These are phyloP conservation scores for Ceratocystis destructans DNA, from an alignment of 2,329 filamentous ascomycete genomes.

Conservation along the genomic window DNA sequence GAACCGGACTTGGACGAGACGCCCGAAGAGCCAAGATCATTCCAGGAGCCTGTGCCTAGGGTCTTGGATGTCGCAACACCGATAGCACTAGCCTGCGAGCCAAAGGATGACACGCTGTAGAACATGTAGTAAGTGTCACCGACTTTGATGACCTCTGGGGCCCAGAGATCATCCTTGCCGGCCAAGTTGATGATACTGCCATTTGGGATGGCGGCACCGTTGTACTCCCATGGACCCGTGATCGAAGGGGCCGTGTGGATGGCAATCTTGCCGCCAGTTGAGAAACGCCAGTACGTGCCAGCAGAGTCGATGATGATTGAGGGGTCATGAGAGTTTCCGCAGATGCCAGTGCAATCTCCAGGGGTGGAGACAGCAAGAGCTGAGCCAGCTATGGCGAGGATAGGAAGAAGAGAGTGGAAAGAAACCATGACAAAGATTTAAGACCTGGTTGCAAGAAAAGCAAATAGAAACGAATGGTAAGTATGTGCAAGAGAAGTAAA, in stretches of 20 bases:
- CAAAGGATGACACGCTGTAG: constrained; percentile 51
- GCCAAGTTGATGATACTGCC: constrained; percentile 30
- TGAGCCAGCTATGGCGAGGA: constrained; percentile 13
- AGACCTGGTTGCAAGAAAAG: neutral
- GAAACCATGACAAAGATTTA: constrained; percentile 2
- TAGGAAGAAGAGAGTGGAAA: constrained; percentile 17
- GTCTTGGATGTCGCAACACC: constrained; percentile 37
- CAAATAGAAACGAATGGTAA: neutral
- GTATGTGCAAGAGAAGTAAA: neutral
- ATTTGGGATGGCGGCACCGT: constrained; percentile 29
- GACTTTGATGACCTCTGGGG: constrained; percentile 29
- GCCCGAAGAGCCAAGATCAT: constrained; percentile 42
- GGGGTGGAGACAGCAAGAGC: constrained; percentile 24
- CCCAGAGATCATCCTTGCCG: constrained; percentile 33
- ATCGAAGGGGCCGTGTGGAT: constrained; percentile 29
- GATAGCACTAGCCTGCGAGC: constrained; percentile 47
- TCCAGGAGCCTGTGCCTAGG: constrained; percentile 44
- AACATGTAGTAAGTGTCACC: constrained; percentile 50
- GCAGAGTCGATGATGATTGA: constrained; percentile 29
- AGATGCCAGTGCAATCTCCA: constrained; percentile 28
- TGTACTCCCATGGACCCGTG: constrained; percentile 31
- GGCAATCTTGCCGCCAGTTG: constrained; percentile 30
- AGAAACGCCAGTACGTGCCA: constrained; percentile 33
- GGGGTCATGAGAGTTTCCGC: constrained; percentile 29
- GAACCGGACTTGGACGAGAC: constrained; percentile 32